Evolutionary conservation across 768 basidiomycete genomes (phyloP).

Genomic region (Baorangia bicolor): DNA sequence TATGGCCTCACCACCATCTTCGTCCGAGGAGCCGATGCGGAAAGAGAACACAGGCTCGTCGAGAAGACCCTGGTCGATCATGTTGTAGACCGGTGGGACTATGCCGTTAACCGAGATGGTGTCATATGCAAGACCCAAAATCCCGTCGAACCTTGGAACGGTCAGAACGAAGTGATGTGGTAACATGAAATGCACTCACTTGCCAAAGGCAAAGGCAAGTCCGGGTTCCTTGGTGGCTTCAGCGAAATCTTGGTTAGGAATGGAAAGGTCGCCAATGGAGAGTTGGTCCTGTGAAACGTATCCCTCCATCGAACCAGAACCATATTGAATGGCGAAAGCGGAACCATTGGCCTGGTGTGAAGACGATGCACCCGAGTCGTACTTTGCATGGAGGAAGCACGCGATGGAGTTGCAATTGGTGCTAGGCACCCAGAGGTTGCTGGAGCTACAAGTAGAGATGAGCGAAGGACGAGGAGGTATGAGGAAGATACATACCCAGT

Average conservation of each 20-base stretch:
- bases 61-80: conserved; percentile 80
- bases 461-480: conserved; percentile 19
- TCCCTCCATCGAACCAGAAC: conserved; percentile 95
- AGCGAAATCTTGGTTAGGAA: conserved; percentile 83
- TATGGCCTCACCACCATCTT: conserved; percentile 85
- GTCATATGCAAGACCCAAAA: conserved; percentile 91
- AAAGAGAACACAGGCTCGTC: conserved; percentile 92
- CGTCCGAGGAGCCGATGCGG: conserved; percentile 83
- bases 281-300: conserved; percentile 86
- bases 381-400: conserved; percentile 93
- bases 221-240: conserved; percentile 97
- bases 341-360: conserved; percentile 90
- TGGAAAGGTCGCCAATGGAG: conserved; percentile 75
- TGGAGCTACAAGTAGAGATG: conserved; percentile 51
- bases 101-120: conserved; percentile 95
- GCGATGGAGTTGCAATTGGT: conserved; percentile 80
- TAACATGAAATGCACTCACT: conserved; percentile 47
- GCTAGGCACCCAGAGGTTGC: conserved; percentile 95
- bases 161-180: background rate
- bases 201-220: conserved; percentile 94
- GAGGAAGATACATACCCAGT: conserved; percentile 58
- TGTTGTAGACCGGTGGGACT: conserved; percentile 90
- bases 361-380: conserved; percentile 74
- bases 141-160: conserved; percentile 81
- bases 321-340: conserved; percentile 88